phyloP scores from a whole-genome alignment of 257 asterid species.

The Agastache rugosa region DNA sequence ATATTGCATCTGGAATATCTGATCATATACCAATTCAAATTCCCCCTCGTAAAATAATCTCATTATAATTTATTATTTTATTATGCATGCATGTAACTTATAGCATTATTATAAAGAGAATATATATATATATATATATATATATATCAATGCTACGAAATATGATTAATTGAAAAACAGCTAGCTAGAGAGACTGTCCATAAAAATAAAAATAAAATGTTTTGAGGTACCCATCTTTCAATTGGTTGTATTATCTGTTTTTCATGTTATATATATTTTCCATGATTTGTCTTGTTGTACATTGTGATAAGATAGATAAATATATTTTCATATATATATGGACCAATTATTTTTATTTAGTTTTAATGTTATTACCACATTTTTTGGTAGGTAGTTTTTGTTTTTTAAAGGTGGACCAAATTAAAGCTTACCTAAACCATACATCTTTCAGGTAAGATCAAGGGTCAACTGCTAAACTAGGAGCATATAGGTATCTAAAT shows the following conservation, averaged over 20 bases:
- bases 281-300: slow-evolving; percentile 38
- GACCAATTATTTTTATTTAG: slow-evolving; percentile 14
- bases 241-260: slow-evolving; percentile 32
- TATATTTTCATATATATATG: slow-evolving; percentile 14
- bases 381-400: not conserved
- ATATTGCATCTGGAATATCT: not conserved
- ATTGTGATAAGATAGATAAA: slow-evolving; percentile 27
- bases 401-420: slow-evolving; percentile 45
- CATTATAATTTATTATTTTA: not conserved
- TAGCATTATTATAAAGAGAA: not conserved
- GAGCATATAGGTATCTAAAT: not conserved
- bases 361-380: not conserved
- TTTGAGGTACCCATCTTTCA: slow-evolving; percentile 30
- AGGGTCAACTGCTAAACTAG: slow-evolving; percentile 70
- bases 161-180: not conserved
- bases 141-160: not conserved
- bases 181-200: not conserved
- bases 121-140: too few relatives aligned
- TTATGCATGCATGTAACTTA: not conserved
- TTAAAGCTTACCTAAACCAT: slow-evolving; percentile 60
- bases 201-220: too few relatives aligned
- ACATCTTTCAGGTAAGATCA: slow-evolving; percentile 46
- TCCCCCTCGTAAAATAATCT: not conserved
- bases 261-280: not conserved
- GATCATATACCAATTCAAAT: not conserved